Evolutionary conservation across 2,329 filamentous ascomycete genomes (phyloP).

Genomic region (Epichloe coenophiala): DNA sequence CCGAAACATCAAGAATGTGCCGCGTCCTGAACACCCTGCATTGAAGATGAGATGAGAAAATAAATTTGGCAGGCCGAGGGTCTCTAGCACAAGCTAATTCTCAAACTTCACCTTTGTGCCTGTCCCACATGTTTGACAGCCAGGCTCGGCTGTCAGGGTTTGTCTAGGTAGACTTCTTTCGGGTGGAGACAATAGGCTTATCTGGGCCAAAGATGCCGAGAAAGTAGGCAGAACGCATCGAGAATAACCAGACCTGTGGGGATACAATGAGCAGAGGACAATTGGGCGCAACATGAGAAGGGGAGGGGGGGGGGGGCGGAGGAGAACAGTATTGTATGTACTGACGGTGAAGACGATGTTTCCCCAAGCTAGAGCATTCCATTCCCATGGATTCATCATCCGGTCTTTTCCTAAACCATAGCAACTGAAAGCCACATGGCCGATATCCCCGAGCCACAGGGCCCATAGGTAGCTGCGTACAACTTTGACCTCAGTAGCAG

Average conservation of each 20-base stretch:
- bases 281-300: not conserved
- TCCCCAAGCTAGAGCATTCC: conserved; percentile 62
- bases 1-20: conserved; percentile 1
- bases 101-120: not conserved
- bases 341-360: conserved; percentile 54
- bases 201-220: conserved; percentile 44
- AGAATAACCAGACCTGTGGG: conserved; percentile 36
- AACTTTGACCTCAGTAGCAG: conserved; percentile 50
- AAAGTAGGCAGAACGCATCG: conserved; percentile 44
- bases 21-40: not conserved
- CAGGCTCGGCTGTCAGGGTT: not conserved
- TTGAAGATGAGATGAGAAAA: not conserved
- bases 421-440: conserved; percentile 48
- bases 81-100: conserved; percentile 2
- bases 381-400: conserved; percentile 38
- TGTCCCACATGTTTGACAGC: not conserved
- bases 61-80: not conserved
- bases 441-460: conserved; percentile 51
- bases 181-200: conserved; percentile 5
- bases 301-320: not conserved
- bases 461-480: conserved; percentile 54
- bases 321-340: conserved; percentile 6
- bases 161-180: conserved; percentile 16
- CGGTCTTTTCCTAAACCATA: conserved; percentile 44
- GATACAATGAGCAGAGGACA: not conserved